Evolutionary conservation across 2,329 filamentous ascomycete species (phyloP).

Genomic region (Clathrospora elynae): DNA sequence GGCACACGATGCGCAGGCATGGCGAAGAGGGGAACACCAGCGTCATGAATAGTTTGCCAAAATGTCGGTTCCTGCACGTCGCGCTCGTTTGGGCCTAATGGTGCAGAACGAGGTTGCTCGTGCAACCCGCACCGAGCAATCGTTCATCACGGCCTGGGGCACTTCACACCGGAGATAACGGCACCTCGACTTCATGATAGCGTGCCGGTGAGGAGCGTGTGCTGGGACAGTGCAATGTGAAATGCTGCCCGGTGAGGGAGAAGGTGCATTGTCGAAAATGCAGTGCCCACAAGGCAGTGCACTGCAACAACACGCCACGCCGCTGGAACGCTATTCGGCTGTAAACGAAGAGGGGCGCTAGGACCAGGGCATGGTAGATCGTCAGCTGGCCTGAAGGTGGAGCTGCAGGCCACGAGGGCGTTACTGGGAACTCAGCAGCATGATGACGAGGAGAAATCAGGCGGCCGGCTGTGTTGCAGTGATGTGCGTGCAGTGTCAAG

Average conservation of each 20-base stretch:
- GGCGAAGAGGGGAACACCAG: slow-evolving; percentile 19
- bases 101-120: slow-evolving; percentile 26
- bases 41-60: slow-evolving; percentile 28
- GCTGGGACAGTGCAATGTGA: no score
- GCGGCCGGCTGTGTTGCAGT: no score
- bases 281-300: no score
- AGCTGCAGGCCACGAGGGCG: slow-evolving; percentile 17
- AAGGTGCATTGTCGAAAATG: no score
- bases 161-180: slow-evolving; percentile 19
- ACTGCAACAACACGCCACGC: slow-evolving; percentile 9
- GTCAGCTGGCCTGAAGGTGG: slow-evolving; percentile 29
- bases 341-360: slow-evolving; percentile 20
- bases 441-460: slow-evolving; percentile 30
- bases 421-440: slow-evolving; percentile 27
- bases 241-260: no score
- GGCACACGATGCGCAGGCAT: slow-evolving; percentile 24
- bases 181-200: slow-evolving; percentile 18
- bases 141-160: slow-evolving; percentile 30
- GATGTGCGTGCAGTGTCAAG: no score
- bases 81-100: slow-evolving; percentile 36
- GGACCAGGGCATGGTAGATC: slow-evolving; percentile 25
- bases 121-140: slow-evolving; percentile 34
- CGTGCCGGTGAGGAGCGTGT: slow-evolving; percentile 12
- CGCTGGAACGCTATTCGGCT: slow-evolving; percentile 15
- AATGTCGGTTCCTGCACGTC: slow-evolving; percentile 38